phyloP scores from a whole-genome alignment of 176 grass and related monocot genomes.

The Puccinellia tenuiflora region DNA sequence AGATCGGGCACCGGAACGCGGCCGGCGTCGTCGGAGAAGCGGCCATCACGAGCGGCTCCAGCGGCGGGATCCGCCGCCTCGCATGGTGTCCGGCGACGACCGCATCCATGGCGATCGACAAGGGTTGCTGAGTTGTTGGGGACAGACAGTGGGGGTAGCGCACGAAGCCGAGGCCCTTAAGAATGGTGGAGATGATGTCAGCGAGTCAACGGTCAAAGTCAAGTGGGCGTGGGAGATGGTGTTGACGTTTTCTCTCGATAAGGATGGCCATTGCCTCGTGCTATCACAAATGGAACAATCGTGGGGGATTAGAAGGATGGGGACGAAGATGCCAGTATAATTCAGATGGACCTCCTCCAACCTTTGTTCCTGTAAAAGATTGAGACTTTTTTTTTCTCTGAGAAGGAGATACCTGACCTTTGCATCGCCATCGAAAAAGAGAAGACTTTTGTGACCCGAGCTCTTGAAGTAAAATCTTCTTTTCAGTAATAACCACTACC shows the following conservation, averaged over 20 bases:
- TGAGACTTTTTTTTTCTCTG: too few relatives aligned
- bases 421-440: too few relatives aligned
- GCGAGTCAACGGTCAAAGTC: conserved; percentile 60
- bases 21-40: conserved; percentile 37
- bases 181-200: conserved; percentile 55
- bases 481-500: background rate
- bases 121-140: background rate
- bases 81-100: conserved; percentile 27
- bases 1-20: conserved; percentile 77
- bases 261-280: conserved; percentile 17
- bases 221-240: conserved; percentile 35
- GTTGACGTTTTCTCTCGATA: conserved; percentile 47
- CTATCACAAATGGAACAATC: background rate
- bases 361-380: background rate
- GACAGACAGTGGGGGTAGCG: conserved; percentile 18
- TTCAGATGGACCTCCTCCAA: background rate
- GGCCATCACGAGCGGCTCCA: conserved; percentile 36
- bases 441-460: background rate
- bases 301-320: background rate
- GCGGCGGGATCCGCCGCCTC: conserved; percentile 26
- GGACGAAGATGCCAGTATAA: conserved; percentile 14
- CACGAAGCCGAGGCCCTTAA: conserved; percentile 32
- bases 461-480: background rate
- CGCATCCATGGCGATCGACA: conserved; percentile 44
- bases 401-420: too few relatives aligned